Base-by-base conservation (phyloP, 2,329 filamentous ascomycete genomes). In the Ceratocystis lukuohia region DNA sequence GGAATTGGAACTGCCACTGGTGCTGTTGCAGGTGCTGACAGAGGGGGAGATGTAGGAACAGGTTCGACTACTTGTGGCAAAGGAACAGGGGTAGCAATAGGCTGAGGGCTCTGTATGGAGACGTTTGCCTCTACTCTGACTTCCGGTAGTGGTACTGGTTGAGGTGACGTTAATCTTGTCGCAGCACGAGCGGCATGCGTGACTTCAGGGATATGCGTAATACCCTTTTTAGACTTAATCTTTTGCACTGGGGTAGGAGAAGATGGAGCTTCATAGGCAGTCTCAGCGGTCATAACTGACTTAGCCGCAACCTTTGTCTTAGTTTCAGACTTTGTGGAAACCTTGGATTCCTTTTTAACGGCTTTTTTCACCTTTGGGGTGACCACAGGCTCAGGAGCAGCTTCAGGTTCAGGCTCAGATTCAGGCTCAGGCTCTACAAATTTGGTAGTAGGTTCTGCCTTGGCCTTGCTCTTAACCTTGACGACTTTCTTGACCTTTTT, bases 401-500 rank as follows among this genome's bases (percentile, higher is more conserved):
- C 30, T n/a, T 48, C 28, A 5, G 30, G 48, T 28, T 45, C 46
- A n/a, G 45, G 41, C 25, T 48, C n/a, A 22, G 25, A 45, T 30
- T 64, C 53, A 6, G 30, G 37, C 20, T 37, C 53, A 33, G 41
- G 33, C 25, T 44, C 17, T 68, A 68, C 45, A 65, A 68, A 7
- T 69, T 68, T 20, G 66, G 67, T 25, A 65, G 69, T 17, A 64
- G 66, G 61, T 65, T 67, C 30, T 65, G 68, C 41, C 69, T 69
- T 50, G 69, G 66, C 62, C 69, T 70, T 50, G 69, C 69, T 65
- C 69, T 68, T 62, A 66, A 68, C 15, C 65, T 67, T 67, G 48
- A 62, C 33, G 5, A 62, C 37, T 48, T 67, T 67, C 57, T 67
- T 67, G n/a, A 62, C 46, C 56, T 67, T 67, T 33, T 67, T 67